phyloP scores from a whole-genome alignment of 192 early-diverging fungal genomes.

The Umbelopsis ramanniana region DNA sequence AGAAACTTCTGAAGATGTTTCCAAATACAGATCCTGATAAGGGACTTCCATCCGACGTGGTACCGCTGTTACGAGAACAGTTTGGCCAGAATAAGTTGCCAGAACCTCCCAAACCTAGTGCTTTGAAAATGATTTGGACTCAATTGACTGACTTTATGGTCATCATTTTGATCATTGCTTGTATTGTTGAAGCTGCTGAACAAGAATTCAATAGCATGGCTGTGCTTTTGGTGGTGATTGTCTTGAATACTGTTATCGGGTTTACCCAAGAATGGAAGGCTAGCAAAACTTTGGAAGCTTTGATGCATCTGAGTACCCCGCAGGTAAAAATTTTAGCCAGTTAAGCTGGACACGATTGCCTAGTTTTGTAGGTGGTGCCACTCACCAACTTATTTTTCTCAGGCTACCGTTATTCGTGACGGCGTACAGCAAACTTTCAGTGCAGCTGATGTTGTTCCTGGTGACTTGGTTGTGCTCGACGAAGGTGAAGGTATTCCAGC shows the following conservation, averaged over 20 bases:
- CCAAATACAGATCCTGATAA: slow-evolving; percentile 60
- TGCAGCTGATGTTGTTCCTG: slow-evolving; percentile 79
- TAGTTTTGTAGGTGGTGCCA: not conserved
- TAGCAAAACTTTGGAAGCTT: slow-evolving; percentile 88
- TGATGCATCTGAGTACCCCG: slow-evolving; percentile 84
- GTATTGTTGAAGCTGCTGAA: slow-evolving; percentile 79
- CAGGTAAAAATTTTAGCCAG: slow-evolving; percentile 37
- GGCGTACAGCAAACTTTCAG: slow-evolving; percentile 72
- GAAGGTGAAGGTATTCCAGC: slow-evolving; percentile 92
- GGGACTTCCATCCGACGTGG: slow-evolving; percentile 68
- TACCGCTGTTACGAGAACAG: slow-evolving; percentile 68
- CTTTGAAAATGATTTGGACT: slow-evolving; percentile 81
- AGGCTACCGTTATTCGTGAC: slow-evolving; percentile 84
- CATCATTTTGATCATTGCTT: slow-evolving; percentile 79
- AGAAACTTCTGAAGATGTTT: slow-evolving; percentile 86
- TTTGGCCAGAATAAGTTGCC: slow-evolving; percentile 90
- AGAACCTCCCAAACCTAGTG: slow-evolving; percentile 67
- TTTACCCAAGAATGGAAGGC: slow-evolving; percentile 95
- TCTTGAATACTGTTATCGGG: slow-evolving; percentile 87
- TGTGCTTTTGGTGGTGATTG: slow-evolving; percentile 74
- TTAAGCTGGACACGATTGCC: not conserved
- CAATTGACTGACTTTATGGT: slow-evolving; percentile 96
- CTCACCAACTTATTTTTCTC: not conserved
- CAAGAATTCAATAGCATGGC: slow-evolving; percentile 45
- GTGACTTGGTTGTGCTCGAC: slow-evolving; percentile 89